Evolutionary conservation across 1,284 basidiomycete species (phyloP).

Genomic region (Cutaneotrichosporon arboriforme): DNA sequence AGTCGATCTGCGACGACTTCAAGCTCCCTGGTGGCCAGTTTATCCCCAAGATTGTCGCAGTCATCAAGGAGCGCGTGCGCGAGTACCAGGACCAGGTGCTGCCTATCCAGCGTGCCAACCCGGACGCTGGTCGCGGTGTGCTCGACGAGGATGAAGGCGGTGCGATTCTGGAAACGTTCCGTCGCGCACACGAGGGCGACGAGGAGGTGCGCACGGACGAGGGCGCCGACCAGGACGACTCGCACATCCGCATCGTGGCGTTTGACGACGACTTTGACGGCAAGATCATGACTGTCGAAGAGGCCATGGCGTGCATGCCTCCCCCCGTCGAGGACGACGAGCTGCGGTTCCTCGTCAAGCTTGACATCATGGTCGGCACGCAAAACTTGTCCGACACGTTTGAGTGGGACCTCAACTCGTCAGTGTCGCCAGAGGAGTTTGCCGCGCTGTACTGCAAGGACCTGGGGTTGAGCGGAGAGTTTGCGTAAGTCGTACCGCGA

Average conservation of each 20-base stretch:
- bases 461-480: conserved; percentile 85
- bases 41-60: conserved; percentile 67
- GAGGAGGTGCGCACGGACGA: conserved; percentile 35
- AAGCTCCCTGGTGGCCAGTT: conserved; percentile 63
- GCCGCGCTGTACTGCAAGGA: conserved; percentile 82
- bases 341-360: conserved; percentile 83
- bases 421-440: conserved; percentile 84
- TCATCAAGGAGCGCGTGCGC: conserved; percentile 84
- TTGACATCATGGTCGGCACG: conserved; percentile 91
- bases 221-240: conserved; percentile 22
- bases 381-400: conserved; percentile 95
- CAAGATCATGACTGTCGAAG: conserved; percentile 43
- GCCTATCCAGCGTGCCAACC: conserved; percentile 17
- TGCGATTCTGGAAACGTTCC: conserved; percentile 29
- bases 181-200: conserved; percentile 18
- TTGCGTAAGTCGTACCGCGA: conserved; percentile 53
- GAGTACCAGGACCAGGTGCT: conserved; percentile 45
- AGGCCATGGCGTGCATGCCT: conserved; percentile 32
- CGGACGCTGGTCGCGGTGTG: conserved; percentile 18
- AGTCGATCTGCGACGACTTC: conserved; percentile 88
- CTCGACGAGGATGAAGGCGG: conserved; percentile 27
- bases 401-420: conserved; percentile 88
- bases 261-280: conserved; percentile 26
- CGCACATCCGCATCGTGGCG: conserved; percentile 22
- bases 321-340: conserved; percentile 56